Base-by-base conservation (phyloP, 768 basidiomycete species). In the Glaciozyma martinii region DNA sequence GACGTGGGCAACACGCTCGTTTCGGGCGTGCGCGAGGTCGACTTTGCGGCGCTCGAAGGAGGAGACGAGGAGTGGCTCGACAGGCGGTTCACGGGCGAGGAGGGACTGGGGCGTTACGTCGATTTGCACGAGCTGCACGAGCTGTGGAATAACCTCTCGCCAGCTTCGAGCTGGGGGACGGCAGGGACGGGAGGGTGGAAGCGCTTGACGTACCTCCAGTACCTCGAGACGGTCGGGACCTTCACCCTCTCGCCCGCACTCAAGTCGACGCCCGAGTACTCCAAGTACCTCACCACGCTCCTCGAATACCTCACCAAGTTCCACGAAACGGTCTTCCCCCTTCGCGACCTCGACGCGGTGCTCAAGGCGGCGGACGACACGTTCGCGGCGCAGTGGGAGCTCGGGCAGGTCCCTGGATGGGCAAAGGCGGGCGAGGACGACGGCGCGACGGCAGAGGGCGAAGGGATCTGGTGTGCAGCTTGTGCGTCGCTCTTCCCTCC, bases 81-180 rank as follows among this genome's bases (percentile, higher is more conserved):
- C 63, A 72, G 76, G 52, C 72, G 94, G 71, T 99, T 99, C 79
- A 94, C 93, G 18, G 95, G 95, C 42, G 94, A 98, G 79, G 95
- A 99, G 75, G 82, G 83, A 12, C 90, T 93, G 71, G 95, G 95
- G 59, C 89, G 89, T 77, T 97, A 94, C 75, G 83, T 98, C 66
- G 95, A 99, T 76, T 76, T 99, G 63, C 89, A 98, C 76, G 80
- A 65, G 85, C 86, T 89, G 65, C 95, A 98, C 72, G 83, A 86
- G 56, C 80, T 87, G 56, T 98, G 89, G 78, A 85, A 84, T 79
- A 99, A 99, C 77, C 77, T 99, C 69, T 89, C 89, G 78, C 83
- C 86, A 64, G 82, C 92, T 56, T n/a, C 49, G 15, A n/a, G n/a
- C n/a, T n/a, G n/a, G n/a, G 37, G 37, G 49, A 50, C 49, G n/a